phyloP scores from a whole-genome alignment of 352 stramenopile genomes.

The Pythium aristosporum region DNA sequence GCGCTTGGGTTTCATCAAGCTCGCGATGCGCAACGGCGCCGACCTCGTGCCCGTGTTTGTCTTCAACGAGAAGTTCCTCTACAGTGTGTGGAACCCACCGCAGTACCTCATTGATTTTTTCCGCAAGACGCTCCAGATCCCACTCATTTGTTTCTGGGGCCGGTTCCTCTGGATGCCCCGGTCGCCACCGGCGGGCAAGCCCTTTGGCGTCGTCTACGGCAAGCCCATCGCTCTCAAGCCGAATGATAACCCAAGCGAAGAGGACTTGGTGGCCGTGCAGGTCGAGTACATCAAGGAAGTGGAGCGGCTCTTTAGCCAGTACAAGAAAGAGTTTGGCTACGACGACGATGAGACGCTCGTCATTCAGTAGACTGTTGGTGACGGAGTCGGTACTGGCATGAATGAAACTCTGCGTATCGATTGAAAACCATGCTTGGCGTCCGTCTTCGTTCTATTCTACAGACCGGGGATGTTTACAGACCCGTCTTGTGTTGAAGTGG shows the following conservation, averaged over 20 bases:
- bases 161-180: constrained; percentile 80
- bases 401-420: too few relatives aligned
- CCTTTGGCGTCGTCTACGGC: constrained; percentile 74
- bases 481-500: too few relatives aligned
- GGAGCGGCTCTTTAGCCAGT: constrained; percentile 59
- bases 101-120: constrained; percentile 59
- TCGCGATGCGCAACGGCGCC: constrained; percentile 72
- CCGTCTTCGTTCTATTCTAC: too few relatives aligned
- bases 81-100: constrained; percentile 75
- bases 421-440: too few relatives aligned
- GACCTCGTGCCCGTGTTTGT: constrained; percentile 78
- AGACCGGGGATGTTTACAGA: too few relatives aligned
- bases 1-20: constrained; percentile 79
- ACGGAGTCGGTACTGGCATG: too few relatives aligned
- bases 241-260: constrained; percentile 54
- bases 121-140: constrained; percentile 71
- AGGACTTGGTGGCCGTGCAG: constrained; percentile 37
- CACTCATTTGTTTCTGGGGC: constrained; percentile 79
- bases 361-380: too few relatives aligned
- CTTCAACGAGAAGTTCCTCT: constrained; percentile 81
- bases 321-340: constrained; percentile 73
- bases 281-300: constrained; percentile 18
- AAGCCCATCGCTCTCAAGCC: constrained; percentile 59
- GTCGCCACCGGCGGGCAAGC: constrained; percentile 53
- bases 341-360: constrained; percentile 51